Conservation (phyloP, 805 yeast genomes). For the Candida boidinii region DNA sequence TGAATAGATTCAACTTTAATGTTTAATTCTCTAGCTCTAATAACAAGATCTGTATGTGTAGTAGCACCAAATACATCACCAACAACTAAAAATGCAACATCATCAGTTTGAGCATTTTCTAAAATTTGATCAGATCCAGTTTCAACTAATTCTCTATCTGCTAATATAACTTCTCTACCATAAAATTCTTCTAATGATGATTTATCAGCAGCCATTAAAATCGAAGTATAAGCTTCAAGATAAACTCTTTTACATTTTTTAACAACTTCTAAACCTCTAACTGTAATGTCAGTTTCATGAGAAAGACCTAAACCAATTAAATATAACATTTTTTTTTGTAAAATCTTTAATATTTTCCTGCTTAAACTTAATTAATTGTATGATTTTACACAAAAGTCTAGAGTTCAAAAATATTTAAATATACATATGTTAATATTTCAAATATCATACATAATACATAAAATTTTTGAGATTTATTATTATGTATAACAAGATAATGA, state of each 20-base stretch:
- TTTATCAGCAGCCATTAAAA: constrained; percentile 85
- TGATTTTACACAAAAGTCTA: no score
- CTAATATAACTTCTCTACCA: constrained; percentile 77
- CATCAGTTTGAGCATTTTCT: constrained; percentile 67
- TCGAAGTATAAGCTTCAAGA: constrained; percentile 91
- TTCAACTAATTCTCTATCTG: constrained; percentile 94
- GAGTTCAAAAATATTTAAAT: constrained; percentile 1
- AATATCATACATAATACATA: no score
- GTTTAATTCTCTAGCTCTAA: constrained; percentile 80
- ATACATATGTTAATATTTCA: neutral
- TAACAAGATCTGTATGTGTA: constrained; percentile 89
- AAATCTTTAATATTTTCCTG: no score
- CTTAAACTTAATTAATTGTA: no score
- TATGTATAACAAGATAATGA: no score
- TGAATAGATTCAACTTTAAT: constrained; percentile 79
- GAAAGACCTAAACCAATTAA: constrained; percentile 89
- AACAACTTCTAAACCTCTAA: constrained; percentile 84
- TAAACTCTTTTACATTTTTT: constrained; percentile 83
- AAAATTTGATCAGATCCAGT: constrained; percentile 78
- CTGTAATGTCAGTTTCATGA: constrained; percentile 84
- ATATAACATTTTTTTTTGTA: constrained; percentile 57
- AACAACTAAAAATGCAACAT: constrained; percentile 89
- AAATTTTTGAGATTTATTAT: no score
- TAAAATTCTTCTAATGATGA: constrained; percentile 71
- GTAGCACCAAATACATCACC: constrained; percentile 99